Evolutionary conservation across 306 rosid species (phyloP).

Genomic region (Geum urbanum): DNA sequence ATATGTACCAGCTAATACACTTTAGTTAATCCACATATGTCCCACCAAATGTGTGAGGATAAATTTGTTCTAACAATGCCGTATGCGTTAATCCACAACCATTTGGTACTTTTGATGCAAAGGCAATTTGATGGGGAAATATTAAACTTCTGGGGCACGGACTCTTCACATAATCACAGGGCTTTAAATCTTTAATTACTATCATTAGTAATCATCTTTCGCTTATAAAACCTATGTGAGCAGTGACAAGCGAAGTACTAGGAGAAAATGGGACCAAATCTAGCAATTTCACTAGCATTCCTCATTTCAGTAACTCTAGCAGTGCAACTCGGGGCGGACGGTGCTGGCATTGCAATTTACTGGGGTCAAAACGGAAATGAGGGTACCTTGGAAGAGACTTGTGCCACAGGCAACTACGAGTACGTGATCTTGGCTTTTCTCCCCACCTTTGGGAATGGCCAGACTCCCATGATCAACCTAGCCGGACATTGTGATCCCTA

Average conservation of each 20-base stretch:
- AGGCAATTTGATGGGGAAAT: not conserved
- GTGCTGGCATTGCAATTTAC: slow-evolving; percentile 37
- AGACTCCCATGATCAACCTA: slow-evolving; percentile 38
- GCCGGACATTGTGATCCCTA: slow-evolving; percentile 49
- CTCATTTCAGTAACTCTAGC: slow-evolving; percentile 15
- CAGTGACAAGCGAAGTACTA: not conserved
- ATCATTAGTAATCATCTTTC: not conserved
- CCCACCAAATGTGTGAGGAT: not conserved
- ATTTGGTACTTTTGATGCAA: not conserved
- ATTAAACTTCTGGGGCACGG: not conserved
- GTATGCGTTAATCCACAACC: slow-evolving; percentile 7
- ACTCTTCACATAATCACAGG: not conserved
- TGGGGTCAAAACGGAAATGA: slow-evolving; percentile 56
- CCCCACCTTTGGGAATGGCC: slow-evolving; percentile 46
- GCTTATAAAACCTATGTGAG: slow-evolving; percentile 16
- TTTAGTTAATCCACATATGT: not conserved
- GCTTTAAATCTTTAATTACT: no score
- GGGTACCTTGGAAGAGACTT: slow-evolving; percentile 43
- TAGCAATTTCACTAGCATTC: slow-evolving; percentile 17
- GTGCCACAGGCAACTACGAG: slow-evolving; percentile 46
- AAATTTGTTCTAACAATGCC: not conserved
- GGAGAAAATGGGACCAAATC: slow-evolving; percentile 27
- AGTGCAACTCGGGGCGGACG: slow-evolving; percentile 12
- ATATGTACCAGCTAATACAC: not conserved
- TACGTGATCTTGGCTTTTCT: slow-evolving; percentile 44